Base-by-base conservation (phyloP, 352 stramenopile genomes). In the Aphanomyces invadans region DNA sequence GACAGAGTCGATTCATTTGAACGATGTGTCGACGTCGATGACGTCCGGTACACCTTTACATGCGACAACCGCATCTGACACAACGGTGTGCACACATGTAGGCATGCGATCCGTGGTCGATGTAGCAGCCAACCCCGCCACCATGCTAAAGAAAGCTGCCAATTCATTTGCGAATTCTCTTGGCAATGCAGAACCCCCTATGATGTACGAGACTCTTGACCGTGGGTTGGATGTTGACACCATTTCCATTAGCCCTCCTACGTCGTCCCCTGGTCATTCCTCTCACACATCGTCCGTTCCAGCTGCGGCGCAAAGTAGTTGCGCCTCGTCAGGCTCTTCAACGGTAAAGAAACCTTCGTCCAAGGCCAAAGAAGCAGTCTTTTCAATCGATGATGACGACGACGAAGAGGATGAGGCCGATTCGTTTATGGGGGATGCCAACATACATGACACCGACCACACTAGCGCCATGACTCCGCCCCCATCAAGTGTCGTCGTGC, bases 321-420 rank as follows among this genome's bases (percentile, higher is more conserved):
- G n/a, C n/a, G n/a, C n/a, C n/a, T n/a, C n/a, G n/a, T n/a, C n/a
- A n/a, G n/a, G 28, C 9, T 25, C 10, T n/a, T 19, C 9, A 28
- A 25, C 25, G 29, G 15, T 21, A 67, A 67, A 28, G 31, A 48
- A 25, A 4, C 7, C 23, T 4, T 17, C 21, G 21, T 28, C 38
- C 11, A 21, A 38, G 32, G 78, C 78, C 2, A 79, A 83, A n/a
- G 83, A 92, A 25, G 83, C 89, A 32, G 83, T 92, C 39, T 92
- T 92, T 62, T 87, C 81, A 15, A 92, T 92, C 61, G 60, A 67
- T 33, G 83, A 92, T 70, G 83, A 90, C 46, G 81, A 87, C 25
- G 80, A 89, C 4, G 80, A 91, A 17, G 78, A 89, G 25, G 83
- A 82, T 65, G 73, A 88, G 31, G 78, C 85, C 42, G 76, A 81